A percentile compares a stretch with the other conserved stretches of the same genome.
Conservation (phyloP, 345 rosid species). For the Garcia nutans region DNA sequence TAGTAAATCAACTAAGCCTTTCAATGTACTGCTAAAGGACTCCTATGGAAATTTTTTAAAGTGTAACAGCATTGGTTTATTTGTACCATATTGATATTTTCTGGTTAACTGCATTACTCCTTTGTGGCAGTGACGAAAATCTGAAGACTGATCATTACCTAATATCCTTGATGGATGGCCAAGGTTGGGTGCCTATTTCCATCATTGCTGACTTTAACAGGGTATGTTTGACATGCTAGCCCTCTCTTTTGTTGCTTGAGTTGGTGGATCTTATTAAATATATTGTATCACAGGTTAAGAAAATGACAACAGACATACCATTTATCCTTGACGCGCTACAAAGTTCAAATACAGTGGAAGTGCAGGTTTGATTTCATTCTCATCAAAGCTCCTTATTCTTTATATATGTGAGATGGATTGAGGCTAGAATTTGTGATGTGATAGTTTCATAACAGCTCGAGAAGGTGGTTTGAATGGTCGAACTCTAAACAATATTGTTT, state of each 20-base stretch:
- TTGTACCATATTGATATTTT: not conserved
- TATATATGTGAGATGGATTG: not conserved
- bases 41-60: not conserved
- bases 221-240: conserved; percentile 43
- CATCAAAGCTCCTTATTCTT: not conserved
- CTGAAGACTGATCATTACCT: conserved; percentile 65
- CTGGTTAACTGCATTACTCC: conserved; percentile 12
- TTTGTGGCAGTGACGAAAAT: conserved; percentile 79
- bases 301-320: conserved; percentile 68
- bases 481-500: not conserved
- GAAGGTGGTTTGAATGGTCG: not conserved
- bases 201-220: conserved; percentile 81
- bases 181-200: conserved; percentile 83
- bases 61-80: not conserved
- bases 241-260: not conserved
- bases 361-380: conserved; percentile 56
- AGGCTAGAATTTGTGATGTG: not conserved
- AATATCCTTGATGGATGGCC: conserved; percentile 79
- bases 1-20: conserved; percentile 2
- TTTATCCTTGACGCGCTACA: conserved; percentile 76
- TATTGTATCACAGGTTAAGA: conserved; percentile 62
- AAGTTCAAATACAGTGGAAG: conserved; percentile 66
- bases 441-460: not conserved
- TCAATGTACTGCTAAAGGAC: not conserved
- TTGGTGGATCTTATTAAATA: not conserved